Conservation (phyloP, 352 stramenopile species). For the Pythium scleroteichum region DNA sequence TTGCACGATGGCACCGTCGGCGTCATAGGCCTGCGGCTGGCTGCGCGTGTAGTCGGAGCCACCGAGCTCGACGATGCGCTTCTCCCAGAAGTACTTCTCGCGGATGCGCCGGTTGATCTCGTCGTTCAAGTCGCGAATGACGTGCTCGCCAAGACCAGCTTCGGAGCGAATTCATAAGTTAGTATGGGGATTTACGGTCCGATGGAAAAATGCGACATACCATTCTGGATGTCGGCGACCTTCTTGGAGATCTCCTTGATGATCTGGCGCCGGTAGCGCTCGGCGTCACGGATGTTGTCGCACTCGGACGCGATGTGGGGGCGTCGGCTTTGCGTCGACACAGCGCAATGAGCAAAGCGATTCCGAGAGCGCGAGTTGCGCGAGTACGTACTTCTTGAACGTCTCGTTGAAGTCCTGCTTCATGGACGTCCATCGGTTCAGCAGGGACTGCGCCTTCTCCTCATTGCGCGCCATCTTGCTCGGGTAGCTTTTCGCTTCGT, state of each 20-base stretch:
- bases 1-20: constrained; percentile 69
- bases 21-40: constrained; percentile 77
- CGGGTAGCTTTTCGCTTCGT: too few species aligned
- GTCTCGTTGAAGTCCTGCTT: constrained; percentile 91
- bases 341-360: not conserved
- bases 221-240: constrained; percentile 97
- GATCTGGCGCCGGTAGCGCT: constrained; percentile 93
- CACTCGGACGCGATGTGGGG: constrained; percentile 94
- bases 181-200: too few species aligned
- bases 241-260: constrained; percentile 95
- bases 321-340: constrained; percentile 62
- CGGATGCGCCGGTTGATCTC: constrained; percentile 98
- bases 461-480: constrained; percentile 95
- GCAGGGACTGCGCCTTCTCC: constrained; percentile 97
- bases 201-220: too few species aligned
- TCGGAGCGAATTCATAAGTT: too few species aligned
- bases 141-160: constrained; percentile 93
- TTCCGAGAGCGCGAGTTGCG: not conserved
- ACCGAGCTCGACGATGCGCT: constrained; percentile 88
- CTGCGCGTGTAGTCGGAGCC: constrained; percentile 87
- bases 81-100: constrained; percentile 91
- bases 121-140: constrained; percentile 98
- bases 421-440: constrained; percentile 99
- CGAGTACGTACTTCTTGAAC: constrained; percentile 67
- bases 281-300: constrained; percentile 92